Evolutionary conservation across 352 stramenopile species (phyloP).

Genomic region (Pythium myriotylum): DNA sequence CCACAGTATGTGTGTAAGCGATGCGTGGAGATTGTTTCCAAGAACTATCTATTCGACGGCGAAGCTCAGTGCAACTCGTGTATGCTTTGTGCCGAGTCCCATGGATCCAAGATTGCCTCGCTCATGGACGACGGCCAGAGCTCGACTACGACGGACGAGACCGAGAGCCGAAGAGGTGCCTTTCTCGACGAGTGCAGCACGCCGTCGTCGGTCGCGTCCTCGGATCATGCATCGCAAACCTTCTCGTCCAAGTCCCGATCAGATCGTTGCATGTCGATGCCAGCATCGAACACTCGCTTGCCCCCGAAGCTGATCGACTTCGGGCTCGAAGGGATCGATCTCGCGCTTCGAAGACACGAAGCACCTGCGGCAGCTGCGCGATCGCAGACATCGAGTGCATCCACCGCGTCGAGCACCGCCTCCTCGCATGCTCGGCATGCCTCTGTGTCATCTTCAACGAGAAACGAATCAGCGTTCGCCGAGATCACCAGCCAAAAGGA

Average conservation of each 20-base stretch:
- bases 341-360: slow-evolving; percentile 8
- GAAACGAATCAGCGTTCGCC: neutral
- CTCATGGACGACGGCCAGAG: slow-evolving; percentile 27
- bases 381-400: neutral
- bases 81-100: slow-evolving; percentile 57
- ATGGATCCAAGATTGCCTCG: slow-evolving; percentile 25
- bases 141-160: slow-evolving; percentile 15
- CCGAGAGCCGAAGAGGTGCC: slow-evolving; percentile 4
- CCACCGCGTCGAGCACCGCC: neutral
- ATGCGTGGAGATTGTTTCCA: slow-evolving; percentile 56
- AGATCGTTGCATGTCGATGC: slow-evolving; percentile 15
- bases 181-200: neutral
- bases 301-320: slow-evolving; percentile 22
- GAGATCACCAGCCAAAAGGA: neutral
- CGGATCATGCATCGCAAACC: neutral
- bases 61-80: slow-evolving; percentile 45
- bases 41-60: slow-evolving; percentile 59
- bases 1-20: slow-evolving; percentile 72
- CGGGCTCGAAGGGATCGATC: slow-evolving; percentile 10
- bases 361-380: neutral
- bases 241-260: slow-evolving; percentile 4
- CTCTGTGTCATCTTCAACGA: slow-evolving; percentile 4
- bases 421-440: slow-evolving; percentile 3
- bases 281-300: neutral
- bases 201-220: slow-evolving; percentile 4